Percentiles rank a stretch among this genome's conserved stretches.
These are phyloP conservation scores for Pythium vanterpoolii DNA, from an alignment of 352 stramenopile species.

Conservation along the genomic window DNA sequence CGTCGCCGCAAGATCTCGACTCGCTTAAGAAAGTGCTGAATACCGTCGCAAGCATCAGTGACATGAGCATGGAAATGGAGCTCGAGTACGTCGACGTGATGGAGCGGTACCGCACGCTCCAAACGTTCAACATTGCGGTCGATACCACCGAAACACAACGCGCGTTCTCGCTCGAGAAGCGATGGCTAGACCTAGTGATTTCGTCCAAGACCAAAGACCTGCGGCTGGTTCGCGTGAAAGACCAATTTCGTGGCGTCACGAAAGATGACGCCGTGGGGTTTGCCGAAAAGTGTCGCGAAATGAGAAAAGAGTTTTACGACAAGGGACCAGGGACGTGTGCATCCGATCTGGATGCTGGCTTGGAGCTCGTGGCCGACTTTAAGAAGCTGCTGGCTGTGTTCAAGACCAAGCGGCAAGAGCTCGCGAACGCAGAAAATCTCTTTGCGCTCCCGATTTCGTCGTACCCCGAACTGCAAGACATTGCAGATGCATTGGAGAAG, in stretches of 20 bases:
- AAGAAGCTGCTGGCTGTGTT: slow-evolving; percentile 74
- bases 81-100: slow-evolving; percentile 92
- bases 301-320: slow-evolving; percentile 87
- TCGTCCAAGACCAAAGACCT: slow-evolving; percentile 92
- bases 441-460: slow-evolving; percentile 91
- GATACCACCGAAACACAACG: slow-evolving; percentile 59
- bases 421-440: slow-evolving; percentile 93
- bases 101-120: slow-evolving; percentile 88
- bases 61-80: slow-evolving; percentile 93
- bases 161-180: slow-evolving; percentile 76
- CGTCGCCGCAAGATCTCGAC: slow-evolving; percentile 84
- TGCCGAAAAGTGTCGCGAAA: slow-evolving; percentile 76
- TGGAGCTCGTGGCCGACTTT: slow-evolving; percentile 87
- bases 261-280: slow-evolving; percentile 90
- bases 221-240: slow-evolving; percentile 92
- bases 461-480: slow-evolving; percentile 89
- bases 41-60: slow-evolving; percentile 81
- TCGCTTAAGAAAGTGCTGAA: slow-evolving; percentile 95
- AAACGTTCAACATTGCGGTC: slow-evolving; percentile 78
- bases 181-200: slow-evolving; percentile 83
- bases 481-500: slow-evolving; percentile 84
- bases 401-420: slow-evolving; percentile 77
- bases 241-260: slow-evolving; percentile 93
- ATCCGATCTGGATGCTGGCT: slow-evolving; percentile 84
- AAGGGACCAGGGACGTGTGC: slow-evolving; percentile 81